These are phyloP conservation scores for Coemansia sp. DNA, from an alignment of 192 early-diverging fungal genomes.

Conservation along the genomic window DNA sequence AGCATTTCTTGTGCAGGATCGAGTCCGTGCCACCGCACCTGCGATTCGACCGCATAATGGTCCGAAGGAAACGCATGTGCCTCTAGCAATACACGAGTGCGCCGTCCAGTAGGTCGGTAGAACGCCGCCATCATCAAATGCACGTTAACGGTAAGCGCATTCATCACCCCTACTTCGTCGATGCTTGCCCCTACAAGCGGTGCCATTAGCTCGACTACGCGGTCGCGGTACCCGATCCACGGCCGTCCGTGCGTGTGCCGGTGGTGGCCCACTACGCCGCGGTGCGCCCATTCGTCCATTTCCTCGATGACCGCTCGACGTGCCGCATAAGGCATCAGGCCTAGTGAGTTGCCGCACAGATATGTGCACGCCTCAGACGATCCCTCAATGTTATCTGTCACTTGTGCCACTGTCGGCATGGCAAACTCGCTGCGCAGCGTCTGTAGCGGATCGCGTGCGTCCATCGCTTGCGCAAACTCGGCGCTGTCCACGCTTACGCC, in stretches of 20 bases:
- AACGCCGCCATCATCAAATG: conserved; percentile 91
- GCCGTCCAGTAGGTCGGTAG: conserved; percentile 76
- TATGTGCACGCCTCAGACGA: conserved; percentile 60
- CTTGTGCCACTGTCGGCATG: conserved; percentile 62
- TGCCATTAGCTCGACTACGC: conserved; percentile 71
- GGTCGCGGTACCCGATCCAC: conserved; percentile 85
- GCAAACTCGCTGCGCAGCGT: conserved; percentile 69
- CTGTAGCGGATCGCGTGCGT: conserved; percentile 61
- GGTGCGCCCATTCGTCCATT: conserved; percentile 84
- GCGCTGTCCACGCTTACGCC: conserved; percentile 25
- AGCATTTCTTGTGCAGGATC: conserved; percentile 69
- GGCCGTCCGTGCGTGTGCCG: conserved; percentile 78
- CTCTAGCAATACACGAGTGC: conserved; percentile 90
- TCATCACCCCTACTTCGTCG: conserved; percentile 87
- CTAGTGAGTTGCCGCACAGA: conserved; percentile 94
- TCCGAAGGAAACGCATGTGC: conserved; percentile 93
- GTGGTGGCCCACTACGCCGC: conserved; percentile 89
- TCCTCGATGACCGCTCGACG: conserved; percentile 78
- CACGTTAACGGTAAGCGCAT: conserved; percentile 87
- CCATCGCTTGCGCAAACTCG: conserved; percentile 64
- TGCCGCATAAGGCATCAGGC: conserved; percentile 76
- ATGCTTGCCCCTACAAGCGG: conserved; percentile 69
- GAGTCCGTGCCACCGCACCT: conserved; percentile 80
- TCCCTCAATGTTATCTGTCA: conserved; percentile 32
- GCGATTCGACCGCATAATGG: conserved; percentile 89